Percentiles rank a stretch among this genome's conserved stretches.
Evolutionary conservation across 345 rosid genomes (phyloP).

Genomic region (Eucalyptus melliodora): DNA sequence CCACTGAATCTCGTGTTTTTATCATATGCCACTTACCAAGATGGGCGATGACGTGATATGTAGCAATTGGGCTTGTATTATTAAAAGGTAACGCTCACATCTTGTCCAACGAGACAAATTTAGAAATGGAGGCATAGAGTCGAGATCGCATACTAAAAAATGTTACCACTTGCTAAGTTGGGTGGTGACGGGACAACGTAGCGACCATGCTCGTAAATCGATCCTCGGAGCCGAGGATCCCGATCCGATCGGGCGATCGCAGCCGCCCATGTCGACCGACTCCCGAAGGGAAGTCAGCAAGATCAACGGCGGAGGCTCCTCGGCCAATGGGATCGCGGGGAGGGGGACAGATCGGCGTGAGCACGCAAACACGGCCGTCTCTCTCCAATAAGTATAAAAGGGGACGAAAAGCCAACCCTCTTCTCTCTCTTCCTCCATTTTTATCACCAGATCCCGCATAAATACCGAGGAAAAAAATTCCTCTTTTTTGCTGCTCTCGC

Average conservation of each 20-base stretch:
- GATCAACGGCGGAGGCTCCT: neutral
- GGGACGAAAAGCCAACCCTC: neutral
- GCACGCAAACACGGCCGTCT: neutral
- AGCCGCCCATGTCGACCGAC: neutral
- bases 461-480: neutral
- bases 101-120: accelerated
- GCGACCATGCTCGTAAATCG: neutral
- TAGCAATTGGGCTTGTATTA: neutral
- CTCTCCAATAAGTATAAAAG: neutral
- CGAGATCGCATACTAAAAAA: accelerated
- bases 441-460: neutral
- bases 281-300: neutral
- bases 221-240: neutral
- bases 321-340: neutral
- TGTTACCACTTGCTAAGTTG: accelerated
- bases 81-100: neutral
- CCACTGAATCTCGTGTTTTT: neutral
- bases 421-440: neutral
- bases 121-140: accelerated
- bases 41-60: accelerated
- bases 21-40: neutral
- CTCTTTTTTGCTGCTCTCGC: neutral
- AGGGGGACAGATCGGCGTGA: neutral
- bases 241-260: neutral
- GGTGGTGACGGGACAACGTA: neutral